These are phyloP conservation scores for Fusarium lateritium DNA, from an alignment of 2,329 filamentous ascomycete genomes.

Conservation along the genomic window DNA sequence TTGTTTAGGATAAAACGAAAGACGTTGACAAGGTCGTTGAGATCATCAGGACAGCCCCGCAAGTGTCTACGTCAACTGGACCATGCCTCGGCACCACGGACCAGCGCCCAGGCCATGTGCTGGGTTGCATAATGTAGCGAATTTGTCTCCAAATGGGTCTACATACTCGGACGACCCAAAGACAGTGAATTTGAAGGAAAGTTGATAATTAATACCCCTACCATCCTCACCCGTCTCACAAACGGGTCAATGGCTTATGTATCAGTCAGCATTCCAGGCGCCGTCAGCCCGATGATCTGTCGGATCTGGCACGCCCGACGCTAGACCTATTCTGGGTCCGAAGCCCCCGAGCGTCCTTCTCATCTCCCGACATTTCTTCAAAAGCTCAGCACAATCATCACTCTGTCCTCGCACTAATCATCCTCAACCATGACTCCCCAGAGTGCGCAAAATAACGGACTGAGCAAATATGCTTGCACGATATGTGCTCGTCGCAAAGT, in stretches of 20 bases:
- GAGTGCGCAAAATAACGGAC: neutral
- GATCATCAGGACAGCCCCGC: conserved; percentile 15
- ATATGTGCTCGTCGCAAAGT: conserved; percentile 44
- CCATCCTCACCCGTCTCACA: no score
- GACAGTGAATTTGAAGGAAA: no score
- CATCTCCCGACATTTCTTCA: no score
- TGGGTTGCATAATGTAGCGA: no score
- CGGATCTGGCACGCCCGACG: neutral
- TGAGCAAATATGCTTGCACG: conserved; percentile 39
- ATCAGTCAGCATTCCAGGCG: no score
- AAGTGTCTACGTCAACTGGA: neutral
- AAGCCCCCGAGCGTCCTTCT: neutral
- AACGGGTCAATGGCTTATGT: no score
- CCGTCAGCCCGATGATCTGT: neutral
- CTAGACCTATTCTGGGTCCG: conserved; percentile 10
- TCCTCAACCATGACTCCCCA: neutral
- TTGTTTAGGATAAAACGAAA: neutral
- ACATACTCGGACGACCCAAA: neutral
- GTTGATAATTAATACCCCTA: no score
- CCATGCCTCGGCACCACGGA: neutral
- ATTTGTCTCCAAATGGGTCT: neutral
- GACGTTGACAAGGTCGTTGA: neutral
- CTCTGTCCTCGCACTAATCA: no score
- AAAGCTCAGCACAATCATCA: neutral
- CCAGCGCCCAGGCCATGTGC: neutral